These are phyloP conservation scores for Neodidymelliopsis sp. DNA, from an alignment of 2,329 filamentous ascomycete species.

Conservation along the genomic window DNA sequence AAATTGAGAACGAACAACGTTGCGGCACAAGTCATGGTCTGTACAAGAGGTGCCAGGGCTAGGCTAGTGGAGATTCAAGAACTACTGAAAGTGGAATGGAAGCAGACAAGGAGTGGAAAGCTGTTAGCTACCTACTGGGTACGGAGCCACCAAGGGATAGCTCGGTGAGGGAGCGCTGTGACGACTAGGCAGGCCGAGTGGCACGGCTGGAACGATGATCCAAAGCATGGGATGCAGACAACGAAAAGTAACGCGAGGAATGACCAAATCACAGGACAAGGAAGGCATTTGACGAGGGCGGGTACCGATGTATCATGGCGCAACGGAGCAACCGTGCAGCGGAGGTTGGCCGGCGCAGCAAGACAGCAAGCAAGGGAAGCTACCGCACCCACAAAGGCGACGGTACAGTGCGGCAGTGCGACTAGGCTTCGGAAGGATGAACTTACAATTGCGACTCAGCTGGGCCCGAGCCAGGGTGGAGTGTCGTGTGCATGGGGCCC, in stretches of 20 bases:
- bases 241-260: conserved; percentile 45
- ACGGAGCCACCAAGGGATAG: conserved; percentile 45
- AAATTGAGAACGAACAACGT: conserved; percentile 38
- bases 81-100: conserved; percentile 41
- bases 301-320: conserved; percentile 52
- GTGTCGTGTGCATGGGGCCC: conserved; percentile 43
- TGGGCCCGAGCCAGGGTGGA: conserved; percentile 36
- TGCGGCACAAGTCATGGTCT: conserved; percentile 42
- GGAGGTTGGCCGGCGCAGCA: conserved; percentile 38
- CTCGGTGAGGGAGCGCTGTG: conserved; percentile 46
- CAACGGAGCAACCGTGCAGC: conserved; percentile 50
- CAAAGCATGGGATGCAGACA: conserved; percentile 42
- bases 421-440: conserved; percentile 34
- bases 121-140: conserved; percentile 32
- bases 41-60: conserved; percentile 39
- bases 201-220: conserved; percentile 51
- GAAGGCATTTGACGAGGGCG: conserved; percentile 38
- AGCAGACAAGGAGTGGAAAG: conserved; percentile 45
- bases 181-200: conserved; percentile 44
- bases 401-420: conserved; percentile 41
- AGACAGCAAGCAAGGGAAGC: conserved; percentile 36
- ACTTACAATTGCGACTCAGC: conserved; percentile 45
- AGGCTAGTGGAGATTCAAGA: conserved; percentile 39
- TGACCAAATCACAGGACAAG: conserved; percentile 46
- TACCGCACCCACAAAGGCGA: conserved; percentile 35